phyloP scores from a whole-genome alignment of 1,284 basidiomycete species.

The Tylopilus sp. region DNA sequence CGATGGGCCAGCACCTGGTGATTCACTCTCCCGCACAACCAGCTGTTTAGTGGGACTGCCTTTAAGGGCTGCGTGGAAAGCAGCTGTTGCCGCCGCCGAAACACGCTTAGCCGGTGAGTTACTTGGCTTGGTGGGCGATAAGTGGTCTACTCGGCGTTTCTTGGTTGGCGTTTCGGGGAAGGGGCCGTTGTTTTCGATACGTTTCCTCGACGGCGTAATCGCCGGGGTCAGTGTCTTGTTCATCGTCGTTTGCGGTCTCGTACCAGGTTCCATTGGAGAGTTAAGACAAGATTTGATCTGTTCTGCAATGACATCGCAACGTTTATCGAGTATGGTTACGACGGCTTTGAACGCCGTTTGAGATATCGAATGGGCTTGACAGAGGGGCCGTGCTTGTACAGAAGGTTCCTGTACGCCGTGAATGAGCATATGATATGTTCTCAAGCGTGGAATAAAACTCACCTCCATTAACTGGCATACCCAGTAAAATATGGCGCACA shows the following conservation, averaged over 20 bases:
- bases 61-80: slow-evolving; percentile 25
- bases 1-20: slow-evolving; percentile 19
- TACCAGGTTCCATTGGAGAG: slow-evolving; percentile 20
- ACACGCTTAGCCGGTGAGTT: slow-evolving; percentile 12
- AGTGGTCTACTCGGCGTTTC: slow-evolving; percentile 22
- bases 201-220: slow-evolving; percentile 26
- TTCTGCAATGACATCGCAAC: slow-evolving; percentile 29
- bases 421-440: neutral
- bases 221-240: neutral
- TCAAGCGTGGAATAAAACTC: neutral
- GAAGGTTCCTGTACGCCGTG: slow-evolving; percentile 17
- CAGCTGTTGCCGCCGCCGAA: slow-evolving; percentile 1
- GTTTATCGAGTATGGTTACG: slow-evolving; percentile 21
- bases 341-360: slow-evolving; percentile 22
- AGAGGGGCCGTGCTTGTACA: slow-evolving; percentile 21
- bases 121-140: slow-evolving; percentile 14
- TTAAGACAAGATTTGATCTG: slow-evolving; percentile 24
- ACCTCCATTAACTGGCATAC: too few species aligned
- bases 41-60: slow-evolving; percentile 7
- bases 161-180: slow-evolving; percentile 33
- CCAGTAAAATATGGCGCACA: slow-evolving; percentile 12
- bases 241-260: slow-evolving; percentile 1
- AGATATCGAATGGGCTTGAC: slow-evolving; percentile 18
- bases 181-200: neutral
- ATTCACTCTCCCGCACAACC: neutral